Evolutionary conservation across 2,329 filamentous ascomycete genomes (phyloP), one percentile per base, ranked within the genome.

Genomic region (Sphaerulina vaccinii): DNA sequence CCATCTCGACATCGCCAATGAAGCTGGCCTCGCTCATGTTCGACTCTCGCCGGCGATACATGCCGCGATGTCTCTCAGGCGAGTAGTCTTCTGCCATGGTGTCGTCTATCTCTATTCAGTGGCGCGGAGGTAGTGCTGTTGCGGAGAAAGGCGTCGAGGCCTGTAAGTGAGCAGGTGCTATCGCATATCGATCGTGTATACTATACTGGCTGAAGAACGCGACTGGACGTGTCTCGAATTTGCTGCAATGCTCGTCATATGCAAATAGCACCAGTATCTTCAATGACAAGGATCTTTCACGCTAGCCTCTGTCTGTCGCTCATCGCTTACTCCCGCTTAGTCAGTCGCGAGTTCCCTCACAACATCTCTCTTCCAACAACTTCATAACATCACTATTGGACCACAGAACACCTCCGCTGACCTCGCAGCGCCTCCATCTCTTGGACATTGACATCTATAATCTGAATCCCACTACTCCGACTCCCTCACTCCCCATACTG

Each of bases 1-100:
- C 92, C 93, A 99, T 97, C 70, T 96, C 92, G n/a, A 97, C 91
- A 71, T 96, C 90, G 61, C 90, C 90, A 62, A 96, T 86, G 62
- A 96, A 85, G 71, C 58, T 63, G 27, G 62, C 61, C 71, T 79
- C 83, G 73, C 87, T 90, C 63, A 84, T 77, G 64, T 88, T 88
- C 45, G 85, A 87, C 59, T 78, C 78, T 49, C 86, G 77, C 48
- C 85, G 77, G 70, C 89, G 88, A 53, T 66, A 57, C 42, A 59
- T 57, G 51, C 56, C 57, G 48, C 62, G 61, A 37, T 57, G 57
- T 29, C 62, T 58, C 51, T 53, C 52, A 27, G 55, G 50, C 19
- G 59, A 55, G 11, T 55, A 53, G 38, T 63, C 59, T 22, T 58
- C 57, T 53, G 56, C 55, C 52, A 56, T 56, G 38, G 29, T 43